These are phyloP conservation scores for Fusarium vanettenii DNA, from an alignment of 2,329 filamentous ascomycete genomes.

Conservation along the genomic window DNA sequence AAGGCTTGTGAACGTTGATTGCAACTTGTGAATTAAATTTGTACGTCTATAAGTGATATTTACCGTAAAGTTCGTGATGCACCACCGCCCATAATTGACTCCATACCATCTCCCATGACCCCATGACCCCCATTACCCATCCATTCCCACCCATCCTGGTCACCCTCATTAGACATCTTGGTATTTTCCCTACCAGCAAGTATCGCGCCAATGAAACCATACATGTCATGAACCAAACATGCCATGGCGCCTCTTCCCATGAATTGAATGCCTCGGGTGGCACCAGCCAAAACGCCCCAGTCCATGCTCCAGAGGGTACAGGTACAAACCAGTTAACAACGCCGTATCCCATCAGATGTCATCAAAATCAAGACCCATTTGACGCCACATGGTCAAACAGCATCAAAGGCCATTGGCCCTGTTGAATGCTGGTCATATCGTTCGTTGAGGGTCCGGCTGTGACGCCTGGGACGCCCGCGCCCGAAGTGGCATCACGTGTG, in stretches of 20 bases:
- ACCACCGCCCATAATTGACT: neutral
- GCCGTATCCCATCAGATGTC: constrained; percentile 4
- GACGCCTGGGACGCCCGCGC: constrained; percentile 27
- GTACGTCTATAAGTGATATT: constrained; percentile 30
- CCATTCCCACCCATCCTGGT: constrained; percentile 9
- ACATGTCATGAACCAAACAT: neutral
- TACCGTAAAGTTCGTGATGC: constrained; percentile 12
- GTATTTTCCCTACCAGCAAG: neutral
- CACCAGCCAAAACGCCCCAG: constrained; percentile 28
- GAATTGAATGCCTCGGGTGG: constrained; percentile 7
- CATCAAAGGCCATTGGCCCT: constrained; percentile 47
- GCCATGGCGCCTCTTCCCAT: constrained; percentile 11
- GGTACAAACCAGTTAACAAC: neutral
- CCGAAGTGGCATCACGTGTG: constrained; percentile 30
- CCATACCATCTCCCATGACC: neutral
- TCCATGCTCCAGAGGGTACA: constrained; percentile 26
- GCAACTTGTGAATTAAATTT: constrained; percentile 20
- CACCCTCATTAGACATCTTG: constrained; percentile 22
- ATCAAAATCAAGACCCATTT: constrained; percentile 39
- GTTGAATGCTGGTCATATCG: constrained; percentile 44
- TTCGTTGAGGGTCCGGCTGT: constrained; percentile 33
- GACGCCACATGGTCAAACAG: constrained; percentile 46
- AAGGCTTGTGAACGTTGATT: neutral
- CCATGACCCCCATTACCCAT: constrained; percentile 9
- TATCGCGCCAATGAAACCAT: constrained; percentile 8